These are phyloP conservation scores for Aspergillus quadrilineatus DNA, from an alignment of 2,329 filamentous ascomycete species.

Conservation along the genomic window DNA sequence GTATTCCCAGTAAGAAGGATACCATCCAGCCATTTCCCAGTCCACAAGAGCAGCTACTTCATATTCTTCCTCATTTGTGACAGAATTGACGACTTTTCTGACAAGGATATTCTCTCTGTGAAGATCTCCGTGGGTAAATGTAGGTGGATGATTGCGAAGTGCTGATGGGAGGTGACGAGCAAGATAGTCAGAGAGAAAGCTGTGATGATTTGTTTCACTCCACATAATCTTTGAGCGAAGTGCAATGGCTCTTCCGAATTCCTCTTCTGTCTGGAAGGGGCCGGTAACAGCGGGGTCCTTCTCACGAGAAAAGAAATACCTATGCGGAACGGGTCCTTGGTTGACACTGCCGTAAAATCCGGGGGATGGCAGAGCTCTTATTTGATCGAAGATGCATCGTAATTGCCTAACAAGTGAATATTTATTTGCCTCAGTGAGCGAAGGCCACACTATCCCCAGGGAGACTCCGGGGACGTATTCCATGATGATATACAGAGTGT, in stretches of 20 bases:
- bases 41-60: conserved; percentile 42
- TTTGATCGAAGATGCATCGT: conserved; percentile 19
- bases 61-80: conserved; percentile 16
- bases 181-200: conserved; percentile 22
- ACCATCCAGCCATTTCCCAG: conserved; percentile 30
- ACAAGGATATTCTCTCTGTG: conserved; percentile 6
- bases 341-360: conserved; percentile 23
- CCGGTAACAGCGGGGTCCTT: conserved; percentile 17
- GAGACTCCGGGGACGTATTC: conserved; percentile 16
- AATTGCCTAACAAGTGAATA: conserved; percentile 16
- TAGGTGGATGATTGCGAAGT: background rate
- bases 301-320: conserved; percentile 24
- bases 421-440: conserved; percentile 19
- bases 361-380: conserved; percentile 22
- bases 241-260: conserved; percentile 21
- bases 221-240: conserved; percentile 19
- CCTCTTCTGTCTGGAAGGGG: conserved; percentile 22
- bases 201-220: conserved; percentile 16
- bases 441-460: conserved; percentile 17
- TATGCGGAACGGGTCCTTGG: conserved; percentile 21
- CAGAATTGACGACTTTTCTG: background rate
- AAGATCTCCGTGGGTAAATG: background rate
- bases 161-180: conserved; percentile 21
- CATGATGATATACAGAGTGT: conserved; percentile 23
- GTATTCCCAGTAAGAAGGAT: conserved; percentile 35